Percentiles rank a stretch among this genome's conserved stretches.
phyloP scores from a whole-genome alignment of 2,329 filamentous ascomycete species.

The Didymosphaeria variabile region DNA sequence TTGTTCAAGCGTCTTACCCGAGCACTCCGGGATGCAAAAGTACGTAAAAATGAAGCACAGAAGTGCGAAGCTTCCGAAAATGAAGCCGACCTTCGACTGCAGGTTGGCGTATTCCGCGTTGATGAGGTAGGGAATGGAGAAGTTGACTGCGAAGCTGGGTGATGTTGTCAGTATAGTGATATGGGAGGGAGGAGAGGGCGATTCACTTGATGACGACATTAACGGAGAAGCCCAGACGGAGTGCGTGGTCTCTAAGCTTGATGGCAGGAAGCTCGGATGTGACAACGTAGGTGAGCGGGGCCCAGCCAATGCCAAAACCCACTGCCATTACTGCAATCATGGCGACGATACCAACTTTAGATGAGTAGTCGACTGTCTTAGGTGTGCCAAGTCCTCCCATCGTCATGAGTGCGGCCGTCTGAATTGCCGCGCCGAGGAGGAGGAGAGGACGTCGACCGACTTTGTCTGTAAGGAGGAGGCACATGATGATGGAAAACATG shows the following conservation, averaged over 20 bases:
- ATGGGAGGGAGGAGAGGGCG: not conserved
- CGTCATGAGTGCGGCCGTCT: slow-evolving; percentile 14
- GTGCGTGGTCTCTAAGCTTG: slow-evolving; percentile 17
- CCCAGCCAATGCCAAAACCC: slow-evolving; percentile 18
- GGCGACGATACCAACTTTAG: slow-evolving; percentile 15
- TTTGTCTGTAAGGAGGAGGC: not conserved
- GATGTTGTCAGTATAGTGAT: not conserved
- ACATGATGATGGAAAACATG: slow-evolving; percentile 13
- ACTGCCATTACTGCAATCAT: slow-evolving; percentile 16
- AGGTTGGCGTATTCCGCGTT: slow-evolving; percentile 48
- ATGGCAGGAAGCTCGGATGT: slow-evolving; percentile 16
- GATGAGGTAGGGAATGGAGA: slow-evolving; percentile 51
- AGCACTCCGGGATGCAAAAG: slow-evolving; percentile 27
- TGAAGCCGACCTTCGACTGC: slow-evolving; percentile 50
- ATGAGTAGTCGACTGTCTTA: slow-evolving; percentile 3
- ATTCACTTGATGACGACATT: slow-evolving; percentile 19
- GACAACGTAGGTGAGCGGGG: slow-evolving; percentile 16
- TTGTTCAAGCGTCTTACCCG: slow-evolving; percentile 28
- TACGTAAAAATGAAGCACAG: slow-evolving; percentile 28
- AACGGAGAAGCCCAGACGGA: slow-evolving; percentile 14
- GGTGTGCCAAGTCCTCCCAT: slow-evolving; percentile 17
- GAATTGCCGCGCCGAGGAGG: slow-evolving; percentile 12
- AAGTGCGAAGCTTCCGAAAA: slow-evolving; percentile 45
- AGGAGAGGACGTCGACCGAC: slow-evolving; percentile 9
- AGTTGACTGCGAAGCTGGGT: slow-evolving; percentile 37